These are phyloP conservation scores for Fragaria vesca DNA, from an alignment of 306 rosid species.

Conservation along the genomic window DNA sequence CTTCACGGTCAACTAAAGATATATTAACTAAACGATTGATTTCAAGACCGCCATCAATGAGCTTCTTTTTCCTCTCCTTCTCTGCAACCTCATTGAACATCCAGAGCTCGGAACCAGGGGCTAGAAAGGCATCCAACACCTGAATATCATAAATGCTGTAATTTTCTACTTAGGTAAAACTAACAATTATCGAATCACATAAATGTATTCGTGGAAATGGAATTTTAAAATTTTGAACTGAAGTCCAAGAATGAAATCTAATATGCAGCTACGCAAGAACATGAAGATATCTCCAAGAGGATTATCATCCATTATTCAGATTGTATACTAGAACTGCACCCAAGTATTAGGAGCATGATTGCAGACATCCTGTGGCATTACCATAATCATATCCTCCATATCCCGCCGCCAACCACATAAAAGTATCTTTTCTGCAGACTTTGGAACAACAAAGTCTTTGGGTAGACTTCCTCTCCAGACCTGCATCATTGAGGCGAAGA, in stretches of 20 bases:
- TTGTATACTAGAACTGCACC: slow-evolving; percentile 27
- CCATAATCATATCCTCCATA: slow-evolving; percentile 96
- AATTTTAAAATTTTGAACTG: slow-evolving; percentile 4
- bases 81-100: slow-evolving; percentile 93
- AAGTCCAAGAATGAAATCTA: slow-evolving; percentile 22
- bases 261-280: slow-evolving; percentile 14
- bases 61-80: slow-evolving; percentile 80
- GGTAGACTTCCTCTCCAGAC: slow-evolving; percentile 93
- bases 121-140: slow-evolving; percentile 90
- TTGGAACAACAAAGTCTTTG: slow-evolving; percentile 67
- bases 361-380: slow-evolving; percentile 42
- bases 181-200: not conserved
- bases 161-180: slow-evolving; percentile 9
- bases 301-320: slow-evolving; percentile 18
- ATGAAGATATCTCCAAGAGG: slow-evolving; percentile 9
- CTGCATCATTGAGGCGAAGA: slow-evolving; percentile 58
- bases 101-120: slow-evolving; percentile 87
- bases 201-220: not conserved
- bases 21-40: slow-evolving; percentile 65
- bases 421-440: slow-evolving; percentile 76
- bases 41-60: slow-evolving; percentile 86
- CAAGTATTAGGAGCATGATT: slow-evolving; percentile 31
- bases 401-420: slow-evolving; percentile 96
- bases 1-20: slow-evolving; percentile 78
- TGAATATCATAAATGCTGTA: slow-evolving; percentile 18